phyloP scores from a whole-genome alignment of 352 stramenopile species.

The Globisporangium abappressorium region DNA sequence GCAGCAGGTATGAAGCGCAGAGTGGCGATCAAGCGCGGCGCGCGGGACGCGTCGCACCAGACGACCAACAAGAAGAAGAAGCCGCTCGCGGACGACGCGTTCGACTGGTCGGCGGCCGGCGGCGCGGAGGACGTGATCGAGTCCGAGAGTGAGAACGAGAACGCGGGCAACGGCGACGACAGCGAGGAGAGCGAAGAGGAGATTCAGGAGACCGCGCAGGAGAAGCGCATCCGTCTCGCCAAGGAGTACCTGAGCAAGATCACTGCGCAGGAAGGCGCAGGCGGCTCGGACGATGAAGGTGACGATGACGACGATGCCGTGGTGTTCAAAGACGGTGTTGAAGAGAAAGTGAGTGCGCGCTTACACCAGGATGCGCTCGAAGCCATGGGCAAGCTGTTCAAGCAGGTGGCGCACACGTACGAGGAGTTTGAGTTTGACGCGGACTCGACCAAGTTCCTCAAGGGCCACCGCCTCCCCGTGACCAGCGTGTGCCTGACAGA shows the following conservation, averaged over 20 bases:
- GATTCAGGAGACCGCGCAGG: slow-evolving; percentile 78
- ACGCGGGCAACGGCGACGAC: slow-evolving; percentile 22
- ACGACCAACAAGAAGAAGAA: slow-evolving; percentile 63
- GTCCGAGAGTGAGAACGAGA: slow-evolving; percentile 68
- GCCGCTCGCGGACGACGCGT: slow-evolving; percentile 65
- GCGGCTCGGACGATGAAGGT: slow-evolving; percentile 28
- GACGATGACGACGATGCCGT: slow-evolving; percentile 44
- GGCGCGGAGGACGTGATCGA: slow-evolving; percentile 55
- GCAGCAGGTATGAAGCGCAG: slow-evolving; percentile 20
- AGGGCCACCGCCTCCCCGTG: slow-evolving; percentile 75
- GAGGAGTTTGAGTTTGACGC: slow-evolving; percentile 79
- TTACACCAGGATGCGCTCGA: slow-evolving; percentile 86
- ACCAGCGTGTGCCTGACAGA: slow-evolving; percentile 88
- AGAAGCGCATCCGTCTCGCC: slow-evolving; percentile 86
- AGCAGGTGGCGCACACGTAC: slow-evolving; percentile 75
- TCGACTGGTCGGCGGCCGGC: slow-evolving; percentile 66
- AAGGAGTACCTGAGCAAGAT: slow-evolving; percentile 89
- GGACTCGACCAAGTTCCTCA: slow-evolving; percentile 75
- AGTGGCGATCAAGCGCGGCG: slow-evolving; percentile 52
- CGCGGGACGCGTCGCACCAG: slow-evolving; percentile 25
- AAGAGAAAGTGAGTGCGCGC: slow-evolving; percentile 70
- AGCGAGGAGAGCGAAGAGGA: slow-evolving; percentile 60
- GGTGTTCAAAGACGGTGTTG: slow-evolving; percentile 34
- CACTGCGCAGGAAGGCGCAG: slow-evolving; percentile 55
- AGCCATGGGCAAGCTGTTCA: slow-evolving; percentile 87